Evolutionary conservation across 345 rosid genomes (phyloP).

Genomic region (Nasturtium officinale): DNA sequence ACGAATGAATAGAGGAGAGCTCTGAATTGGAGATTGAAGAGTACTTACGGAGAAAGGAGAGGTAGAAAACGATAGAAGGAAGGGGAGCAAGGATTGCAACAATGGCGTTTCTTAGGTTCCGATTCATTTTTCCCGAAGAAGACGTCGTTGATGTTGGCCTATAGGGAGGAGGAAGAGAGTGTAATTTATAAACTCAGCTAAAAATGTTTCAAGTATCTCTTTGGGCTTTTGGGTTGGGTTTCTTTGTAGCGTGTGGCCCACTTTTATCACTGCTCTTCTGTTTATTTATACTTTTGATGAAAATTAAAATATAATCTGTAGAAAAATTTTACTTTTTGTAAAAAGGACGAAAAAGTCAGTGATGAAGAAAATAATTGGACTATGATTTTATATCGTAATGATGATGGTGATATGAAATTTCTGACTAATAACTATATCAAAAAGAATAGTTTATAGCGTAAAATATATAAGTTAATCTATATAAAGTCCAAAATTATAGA

Average conservation of each 20-base stretch:
- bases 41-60: slow-evolving; percentile 57
- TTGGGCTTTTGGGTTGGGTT: slow-evolving; percentile 28
- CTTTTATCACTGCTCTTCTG: slow-evolving; percentile 35
- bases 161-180: slow-evolving; percentile 1
- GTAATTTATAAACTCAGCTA: not conserved
- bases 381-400: slow-evolving; percentile 24
- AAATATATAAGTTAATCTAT: not conserved
- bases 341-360: slow-evolving; percentile 23
- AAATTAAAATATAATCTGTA: not conserved
- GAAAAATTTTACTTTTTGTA: slow-evolving; percentile 3
- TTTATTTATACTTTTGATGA: slow-evolving; percentile 20
- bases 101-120: slow-evolving; percentile 61
- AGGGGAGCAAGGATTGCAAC: slow-evolving; percentile 71
- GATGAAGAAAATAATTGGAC: slow-evolving; percentile 4
- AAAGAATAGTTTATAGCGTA: not conserved
- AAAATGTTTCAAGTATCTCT: not conserved
- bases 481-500: slow-evolving; percentile 5
- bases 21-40: slow-evolving; percentile 20
- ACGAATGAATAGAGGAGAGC: slow-evolving; percentile 53
- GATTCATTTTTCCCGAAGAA: slow-evolving; percentile 40
- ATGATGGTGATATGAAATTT: not conserved
- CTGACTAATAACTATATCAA: not conserved
- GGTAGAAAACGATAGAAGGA: slow-evolving; percentile 72
- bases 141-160: not conserved
- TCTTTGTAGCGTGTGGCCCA: slow-evolving; percentile 20